Evolutionary conservation across 164 flowering plant genomes (phyloP).

Genomic region (Akebia trifoliata): DNA sequence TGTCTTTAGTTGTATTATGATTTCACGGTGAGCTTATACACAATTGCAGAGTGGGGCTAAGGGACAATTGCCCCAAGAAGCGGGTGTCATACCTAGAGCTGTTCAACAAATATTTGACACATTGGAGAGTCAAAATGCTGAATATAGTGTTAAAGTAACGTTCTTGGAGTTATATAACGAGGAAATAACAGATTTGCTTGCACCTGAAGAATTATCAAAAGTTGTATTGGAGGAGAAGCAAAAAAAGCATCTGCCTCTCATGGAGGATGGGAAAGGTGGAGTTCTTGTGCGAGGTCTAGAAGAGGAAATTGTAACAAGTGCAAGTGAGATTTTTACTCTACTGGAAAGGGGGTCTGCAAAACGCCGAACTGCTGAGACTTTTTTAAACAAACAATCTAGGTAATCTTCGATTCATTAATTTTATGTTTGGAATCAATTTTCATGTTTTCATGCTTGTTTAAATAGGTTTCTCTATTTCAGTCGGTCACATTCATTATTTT

Average conservation of each 20-base stretch:
- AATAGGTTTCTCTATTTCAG: slow-evolving; percentile 30
- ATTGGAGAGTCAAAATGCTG: slow-evolving; percentile 88
- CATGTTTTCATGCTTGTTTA: background rate
- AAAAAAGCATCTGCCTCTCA: slow-evolving; percentile 73
- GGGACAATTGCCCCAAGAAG: slow-evolving; percentile 81
- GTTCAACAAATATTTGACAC: slow-evolving; percentile 95
- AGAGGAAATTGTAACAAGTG: slow-evolving; percentile 93
- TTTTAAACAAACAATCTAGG: slow-evolving; percentile 95
- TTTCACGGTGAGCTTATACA: background rate
- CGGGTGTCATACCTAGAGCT: slow-evolving; percentile 96
- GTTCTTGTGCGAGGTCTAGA: slow-evolving; percentile 93
- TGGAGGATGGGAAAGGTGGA: slow-evolving; percentile 99
- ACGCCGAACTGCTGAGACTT: slow-evolving; percentile 93
- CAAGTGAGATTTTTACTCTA: slow-evolving; percentile 78
- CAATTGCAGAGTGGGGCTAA: slow-evolving; percentile 61
- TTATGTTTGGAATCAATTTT: background rate
- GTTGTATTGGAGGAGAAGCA: slow-evolving; percentile 69
- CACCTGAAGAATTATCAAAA: slow-evolving; percentile 77
- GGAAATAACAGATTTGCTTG: slow-evolving; percentile 90
- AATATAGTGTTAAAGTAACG: slow-evolving; percentile 95
- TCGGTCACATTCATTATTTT: slow-evolving; percentile 94
- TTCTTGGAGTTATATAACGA: slow-evolving; percentile 91
- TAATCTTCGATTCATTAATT: slow-evolving; percentile 14
- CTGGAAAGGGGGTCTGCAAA: slow-evolving; percentile 94
- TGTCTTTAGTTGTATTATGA: background rate